Evolutionary conservation across 176 grass and related monocot genomes (phyloP).

Genomic region (Eleusine coracana): DNA sequence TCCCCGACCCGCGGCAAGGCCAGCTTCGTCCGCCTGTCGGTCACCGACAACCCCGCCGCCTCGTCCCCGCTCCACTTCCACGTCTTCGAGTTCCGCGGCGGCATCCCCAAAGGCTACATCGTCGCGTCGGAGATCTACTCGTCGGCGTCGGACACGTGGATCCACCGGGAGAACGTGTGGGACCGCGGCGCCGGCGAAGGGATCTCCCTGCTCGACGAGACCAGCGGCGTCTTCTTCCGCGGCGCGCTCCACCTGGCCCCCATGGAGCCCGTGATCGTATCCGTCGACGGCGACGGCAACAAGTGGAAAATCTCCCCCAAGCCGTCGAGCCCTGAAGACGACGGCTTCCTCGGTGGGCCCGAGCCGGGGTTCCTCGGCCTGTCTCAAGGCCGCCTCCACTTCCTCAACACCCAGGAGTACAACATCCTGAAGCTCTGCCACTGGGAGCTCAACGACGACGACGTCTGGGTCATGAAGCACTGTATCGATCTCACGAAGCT

Average conservation of each 20-base stretch:
- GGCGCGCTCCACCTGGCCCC: constrained; percentile 7
- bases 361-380: background rate
- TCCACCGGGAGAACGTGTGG: background rate
- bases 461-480: background rate
- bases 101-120: background rate
- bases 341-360: background rate
- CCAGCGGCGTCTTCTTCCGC: constrained; percentile 1
- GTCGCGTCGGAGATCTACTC: constrained; percentile 1
- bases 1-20: background rate
- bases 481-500: background rate
- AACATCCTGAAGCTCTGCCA: background rate
- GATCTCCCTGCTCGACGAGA: background rate
- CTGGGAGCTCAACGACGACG: background rate
- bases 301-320: background rate
- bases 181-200: background rate
- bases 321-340: background rate
- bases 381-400: constrained; percentile 13
- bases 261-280: background rate
- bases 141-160: background rate
- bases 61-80: background rate
- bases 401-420: constrained; percentile 1
- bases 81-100: background rate
- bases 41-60: background rate
- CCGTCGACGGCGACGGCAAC: background rate
- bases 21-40: background rate